Evolutionary conservation across 140 eudicot genomes (phyloP).

Genomic region (Ambrosia hybrid): DNA sequence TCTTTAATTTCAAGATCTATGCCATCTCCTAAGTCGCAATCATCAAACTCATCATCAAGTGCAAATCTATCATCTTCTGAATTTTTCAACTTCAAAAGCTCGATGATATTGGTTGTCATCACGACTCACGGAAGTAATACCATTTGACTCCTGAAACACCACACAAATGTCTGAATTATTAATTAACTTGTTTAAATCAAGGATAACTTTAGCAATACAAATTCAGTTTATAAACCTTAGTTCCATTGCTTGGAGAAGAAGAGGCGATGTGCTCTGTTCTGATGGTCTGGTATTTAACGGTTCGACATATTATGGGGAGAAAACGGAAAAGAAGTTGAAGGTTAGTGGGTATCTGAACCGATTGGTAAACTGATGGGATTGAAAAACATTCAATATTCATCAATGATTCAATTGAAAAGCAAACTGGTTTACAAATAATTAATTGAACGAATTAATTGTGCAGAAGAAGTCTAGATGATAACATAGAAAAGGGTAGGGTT

Average conservation of each 20-base stretch:
- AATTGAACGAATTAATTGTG: no score
- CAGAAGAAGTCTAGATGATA: no score
- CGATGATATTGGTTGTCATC: constrained; percentile 37
- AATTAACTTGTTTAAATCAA: background rate
- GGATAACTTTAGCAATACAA: background rate
- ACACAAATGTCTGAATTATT: background rate
- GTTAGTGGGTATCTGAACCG: no score
- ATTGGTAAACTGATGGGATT: no score
- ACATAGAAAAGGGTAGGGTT: no score
- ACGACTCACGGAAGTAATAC: constrained; percentile 34
- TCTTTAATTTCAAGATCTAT: constrained; percentile 74
- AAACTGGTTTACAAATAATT: no score
- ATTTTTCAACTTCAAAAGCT: constrained; percentile 48
- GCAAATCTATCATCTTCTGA: constrained; percentile 47
- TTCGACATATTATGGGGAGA: no score
- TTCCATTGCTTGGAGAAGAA: constrained; percentile 39
- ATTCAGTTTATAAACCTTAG: constrained; percentile 28
- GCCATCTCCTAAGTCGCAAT: constrained; percentile 72
- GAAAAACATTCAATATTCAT: no score
- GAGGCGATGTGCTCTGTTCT: constrained; percentile 3
- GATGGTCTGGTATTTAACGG: no score
- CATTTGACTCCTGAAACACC: constrained; percentile 56
- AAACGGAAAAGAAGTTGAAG: no score
- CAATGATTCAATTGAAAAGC: no score
- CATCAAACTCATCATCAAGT: constrained; percentile 73